Percentiles rank a stretch among this genome's conserved stretches.
Evolutionary conservation across 345 rosid genomes (phyloP).

Genomic region (Eucalyptus sp.): DNA sequence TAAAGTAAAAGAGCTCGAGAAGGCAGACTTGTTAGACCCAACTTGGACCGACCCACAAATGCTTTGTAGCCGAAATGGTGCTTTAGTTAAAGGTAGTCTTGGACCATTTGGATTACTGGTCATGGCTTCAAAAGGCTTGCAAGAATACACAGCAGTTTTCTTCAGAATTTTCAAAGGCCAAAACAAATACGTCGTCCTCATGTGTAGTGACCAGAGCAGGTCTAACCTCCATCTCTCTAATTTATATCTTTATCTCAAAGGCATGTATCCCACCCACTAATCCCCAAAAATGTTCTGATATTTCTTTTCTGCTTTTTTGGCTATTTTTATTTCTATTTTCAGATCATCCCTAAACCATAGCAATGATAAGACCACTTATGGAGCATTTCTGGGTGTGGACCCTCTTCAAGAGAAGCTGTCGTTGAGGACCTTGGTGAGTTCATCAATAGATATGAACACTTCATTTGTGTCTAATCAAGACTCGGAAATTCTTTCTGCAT

Average conservation of each 20-base stretch:
- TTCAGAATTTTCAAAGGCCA: constrained; percentile 50
- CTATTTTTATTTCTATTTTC: neutral
- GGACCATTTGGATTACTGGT: constrained; percentile 76
- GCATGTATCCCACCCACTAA: neutral
- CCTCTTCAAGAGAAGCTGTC: constrained; percentile 17
- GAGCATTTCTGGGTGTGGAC: constrained; percentile 25
- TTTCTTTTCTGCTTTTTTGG: neutral
- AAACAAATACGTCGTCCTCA: constrained; percentile 45
- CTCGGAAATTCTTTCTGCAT: neutral
- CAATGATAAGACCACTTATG: constrained; percentile 23
- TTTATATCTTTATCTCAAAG: neutral
- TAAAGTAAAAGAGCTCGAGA: constrained; percentile 15
- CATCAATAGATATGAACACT: neutral
- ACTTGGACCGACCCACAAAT: constrained; percentile 41
- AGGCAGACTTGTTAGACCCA: constrained; percentile 40
- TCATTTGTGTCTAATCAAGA: neutral
- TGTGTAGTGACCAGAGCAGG: constrained; percentile 95
- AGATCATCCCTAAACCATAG: constrained; percentile 26
- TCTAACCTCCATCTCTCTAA: neutral
- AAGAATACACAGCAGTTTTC: constrained; percentile 55
- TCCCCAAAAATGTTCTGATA: neutral
- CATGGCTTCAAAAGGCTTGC: constrained; percentile 42
- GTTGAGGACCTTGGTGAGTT: constrained; percentile 39
- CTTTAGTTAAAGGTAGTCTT: constrained; percentile 30
- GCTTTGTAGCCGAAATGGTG: constrained; percentile 38